Conservation (phyloP, 2,329 filamentous ascomycete genomes). For the Sporothrix luriei region DNA sequence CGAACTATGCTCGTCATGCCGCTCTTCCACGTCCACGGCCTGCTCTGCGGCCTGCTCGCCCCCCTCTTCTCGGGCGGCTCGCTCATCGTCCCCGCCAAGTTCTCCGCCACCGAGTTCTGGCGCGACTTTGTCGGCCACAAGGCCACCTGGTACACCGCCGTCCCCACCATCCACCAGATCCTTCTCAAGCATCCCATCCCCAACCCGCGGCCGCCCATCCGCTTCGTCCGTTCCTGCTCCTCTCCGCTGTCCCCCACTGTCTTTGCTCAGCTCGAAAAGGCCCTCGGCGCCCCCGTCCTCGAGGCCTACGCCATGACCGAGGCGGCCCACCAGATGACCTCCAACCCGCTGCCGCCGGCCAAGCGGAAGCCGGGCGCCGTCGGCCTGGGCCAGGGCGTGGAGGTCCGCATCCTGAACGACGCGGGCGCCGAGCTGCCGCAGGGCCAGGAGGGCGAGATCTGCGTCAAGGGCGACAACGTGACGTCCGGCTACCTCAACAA, state of each 20-base stretch:
- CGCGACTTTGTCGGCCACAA: conserved; percentile 69
- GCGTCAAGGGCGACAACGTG: conserved; percentile 78
- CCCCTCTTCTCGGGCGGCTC: conserved; percentile 76
- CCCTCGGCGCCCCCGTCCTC: conserved; percentile 76
- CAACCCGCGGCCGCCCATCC: conserved; percentile 68
- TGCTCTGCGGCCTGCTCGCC: conserved; percentile 78
- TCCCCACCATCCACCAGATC: conserved; percentile 92
- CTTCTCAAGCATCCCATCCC: conserved; percentile 74
- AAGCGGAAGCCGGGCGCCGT: conserved; percentile 81
- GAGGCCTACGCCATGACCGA: conserved; percentile 95
- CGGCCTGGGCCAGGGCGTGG: conserved; percentile 79
- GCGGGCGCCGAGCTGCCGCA: conserved; percentile 68
- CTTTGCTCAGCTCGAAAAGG: conserved; percentile 75
- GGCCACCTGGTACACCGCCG: conserved; percentile 90
- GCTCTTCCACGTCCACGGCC: conserved; percentile 87
- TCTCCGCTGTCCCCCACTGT: conserved; percentile 80
- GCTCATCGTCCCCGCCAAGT: conserved; percentile 74
- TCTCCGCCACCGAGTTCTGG: conserved; percentile 86
- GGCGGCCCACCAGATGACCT: conserved; percentile 83
- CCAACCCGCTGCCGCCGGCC: conserved; percentile 69
- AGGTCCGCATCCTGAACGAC: conserved; percentile 74
- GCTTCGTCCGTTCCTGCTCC: conserved; percentile 87
- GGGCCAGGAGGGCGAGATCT: conserved; percentile 78
- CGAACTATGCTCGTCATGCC: conserved; percentile 89
- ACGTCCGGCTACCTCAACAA: conserved; percentile 88